Evolutionary conservation across 352 stramenopile genomes (phyloP), one percentile per base, ranked within the genome.

Genomic region (Globisporangium heterothallicum): DNA sequence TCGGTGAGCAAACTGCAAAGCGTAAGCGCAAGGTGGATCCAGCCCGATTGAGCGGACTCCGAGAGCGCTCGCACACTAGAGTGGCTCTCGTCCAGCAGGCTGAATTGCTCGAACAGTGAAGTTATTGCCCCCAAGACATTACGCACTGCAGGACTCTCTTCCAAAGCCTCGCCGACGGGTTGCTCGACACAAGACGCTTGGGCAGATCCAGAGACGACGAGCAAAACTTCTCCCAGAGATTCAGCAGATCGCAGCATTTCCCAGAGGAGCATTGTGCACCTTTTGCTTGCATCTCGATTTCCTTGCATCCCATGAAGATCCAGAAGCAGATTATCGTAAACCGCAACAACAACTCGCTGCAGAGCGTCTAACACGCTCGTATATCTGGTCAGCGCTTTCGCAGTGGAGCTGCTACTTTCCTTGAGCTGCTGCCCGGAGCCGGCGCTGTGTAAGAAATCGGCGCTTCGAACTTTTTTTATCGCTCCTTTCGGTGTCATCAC

Each of bases 401-500:
- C 45, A 40, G 43, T 4, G 7, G 19, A 30, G 16, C 21, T 41
- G 34, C n/a, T n/a, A 21, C 5, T 49, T 38, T 49, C 42, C 32
- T 57, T 52, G 13, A 4, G n/a, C 21, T 61, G 40, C 49, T n/a
- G 34, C 12, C 10, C 29, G 12, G 27, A 27, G 26, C 27, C 51
- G 32, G 30, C 29, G 9, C 26, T 21, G 14, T 40, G 26, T 18
- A 59, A 72, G 19, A 59, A 63, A 36, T 48, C 71, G 21, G 38
- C 51, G 0, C 49, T 50, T 45, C 72, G 61, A 29, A 66, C 56
- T 26, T 71, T 72, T 38, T 74, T 85, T 61, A 83, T 74, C 13
- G 71, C 70, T 29, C 67, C 74, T 40, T 84, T 84, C 4, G 74
- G 52, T 7, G 65, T 75, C 19, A 61, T 68, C 19, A 78, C 72